These are phyloP conservation scores for Leucoagaricus sp. DNA, from an alignment of 1,284 basidiomycete species.

Conservation along the genomic window DNA sequence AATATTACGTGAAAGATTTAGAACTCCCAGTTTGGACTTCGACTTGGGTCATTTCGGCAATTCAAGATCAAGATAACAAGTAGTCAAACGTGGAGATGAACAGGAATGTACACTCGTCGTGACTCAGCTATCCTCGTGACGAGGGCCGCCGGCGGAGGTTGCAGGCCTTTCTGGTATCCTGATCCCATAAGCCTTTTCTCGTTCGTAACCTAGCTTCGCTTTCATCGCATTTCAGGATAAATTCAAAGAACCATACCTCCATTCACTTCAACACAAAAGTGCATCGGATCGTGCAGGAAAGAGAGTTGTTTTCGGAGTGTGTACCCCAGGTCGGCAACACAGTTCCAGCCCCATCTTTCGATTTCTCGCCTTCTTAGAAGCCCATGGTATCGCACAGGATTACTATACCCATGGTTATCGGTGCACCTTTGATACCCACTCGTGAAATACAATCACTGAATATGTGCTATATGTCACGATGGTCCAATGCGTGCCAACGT, in stretches of 20 bases:
- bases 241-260: constrained; percentile 57
- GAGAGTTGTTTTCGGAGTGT: constrained; percentile 62
- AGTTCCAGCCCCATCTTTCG: background rate
- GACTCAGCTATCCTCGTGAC: constrained; percentile 60
- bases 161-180: constrained; percentile 22
- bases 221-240: constrained; percentile 35
- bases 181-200: constrained; percentile 23
- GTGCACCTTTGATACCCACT: constrained; percentile 21
- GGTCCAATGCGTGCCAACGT: constrained; percentile 45
- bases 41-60: constrained; percentile 46
- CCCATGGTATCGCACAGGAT: constrained; percentile 41
- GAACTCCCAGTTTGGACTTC: constrained; percentile 67
- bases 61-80: constrained; percentile 40
- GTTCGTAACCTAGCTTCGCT: too few relatives aligned
- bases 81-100: constrained; percentile 49
- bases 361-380: constrained; percentile 23
- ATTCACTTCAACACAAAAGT: constrained; percentile 52
- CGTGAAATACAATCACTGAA: background rate
- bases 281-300: constrained; percentile 55
- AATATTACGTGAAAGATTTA: constrained; percentile 62
- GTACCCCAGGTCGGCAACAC: constrained; percentile 49
- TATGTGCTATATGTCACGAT: constrained; percentile 41
- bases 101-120: constrained; percentile 49
- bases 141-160: constrained; percentile 31
- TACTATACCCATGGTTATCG: constrained; percentile 39